Base-by-base conservation (phyloP, 2,329 filamentous ascomycete genomes). In the Aspergillus japonicus region DNA sequence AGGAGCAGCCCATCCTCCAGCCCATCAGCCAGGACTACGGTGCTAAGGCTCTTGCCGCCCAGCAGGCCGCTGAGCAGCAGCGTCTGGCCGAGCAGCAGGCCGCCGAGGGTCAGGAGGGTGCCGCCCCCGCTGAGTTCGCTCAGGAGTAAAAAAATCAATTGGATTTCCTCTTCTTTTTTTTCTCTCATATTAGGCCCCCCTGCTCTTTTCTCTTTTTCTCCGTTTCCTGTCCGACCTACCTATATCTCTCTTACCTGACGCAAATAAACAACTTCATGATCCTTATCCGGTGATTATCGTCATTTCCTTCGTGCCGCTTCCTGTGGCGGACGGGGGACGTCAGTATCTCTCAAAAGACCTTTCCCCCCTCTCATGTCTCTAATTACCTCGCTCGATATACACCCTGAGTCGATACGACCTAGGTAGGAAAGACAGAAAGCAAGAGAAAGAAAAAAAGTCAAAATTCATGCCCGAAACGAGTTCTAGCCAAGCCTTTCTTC, bases 21-120 rank as follows among this genome's bases (percentile, higher is more conserved):
- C 95, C 95, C 78, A 89, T 94, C 82, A 94, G 89, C 83, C 92
- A 97, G 84, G 96, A 99, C 85, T 99, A 99, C 84, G 95, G 95
- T 76, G 92, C 94, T 72, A 99, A 99, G 91, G 87, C 87, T 67
- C 74, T 86, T 60, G 85, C 86, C 70, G 86, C 87, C 64, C 85
- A 88, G 72, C 78, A 81, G 68, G 71, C 74, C 49, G 80, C 80
- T 49, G 80, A 82, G 71, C 79, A 85, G 76, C 83, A 85, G 75
- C 80, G 84, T 73, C 78, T 82, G 68, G 79, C 82, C 56, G 83
- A 86, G 77, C 83, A 86, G 77, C 80, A 82, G 75, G 82, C 83
- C 71, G 72, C 74, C 29, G 76, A 78, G 67, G 77, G 71, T 39
- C 80, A 82, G 74, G 75, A 76, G 66, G 71, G 67, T 72, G 73